Conservation (phyloP, 2,329 filamentous ascomycete species). For the Diplodia corticola region DNA sequence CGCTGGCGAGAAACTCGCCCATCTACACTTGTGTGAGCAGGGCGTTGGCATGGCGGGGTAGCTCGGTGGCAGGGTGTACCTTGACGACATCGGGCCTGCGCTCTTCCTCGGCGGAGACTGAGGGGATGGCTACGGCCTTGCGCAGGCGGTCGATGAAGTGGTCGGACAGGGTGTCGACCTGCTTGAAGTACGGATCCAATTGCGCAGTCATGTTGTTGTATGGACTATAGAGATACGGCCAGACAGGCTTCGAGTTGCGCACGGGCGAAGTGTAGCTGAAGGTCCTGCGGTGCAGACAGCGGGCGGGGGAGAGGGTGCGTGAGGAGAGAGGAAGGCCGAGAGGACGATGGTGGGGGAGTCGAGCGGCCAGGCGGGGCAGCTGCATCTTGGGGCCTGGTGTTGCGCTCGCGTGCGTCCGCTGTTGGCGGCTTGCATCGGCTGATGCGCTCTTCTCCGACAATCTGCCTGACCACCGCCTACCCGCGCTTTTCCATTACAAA, state of each 20-base stretch:
- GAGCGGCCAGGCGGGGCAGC: conserved; percentile 18
- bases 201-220: conserved; percentile 82
- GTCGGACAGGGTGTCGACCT: conserved; percentile 78
- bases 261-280: conserved; percentile 9
- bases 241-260: conserved; percentile 27
- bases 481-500: conserved; percentile 8
- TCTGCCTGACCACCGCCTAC: neutral
- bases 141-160: conserved; percentile 87
- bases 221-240: conserved; percentile 51
- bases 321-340: neutral
- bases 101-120: conserved; percentile 87
- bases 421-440: conserved; percentile 11
- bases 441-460: neutral
- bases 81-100: conserved; percentile 88
- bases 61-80: conserved; percentile 42
- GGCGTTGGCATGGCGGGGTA: neutral
- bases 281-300: conserved; percentile 2
- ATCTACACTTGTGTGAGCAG: conserved; percentile 56
- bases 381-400: conserved; percentile 21
- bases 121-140: conserved; percentile 93
- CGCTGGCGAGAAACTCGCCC: conserved; percentile 83
- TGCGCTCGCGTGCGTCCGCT: conserved; percentile 14
- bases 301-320: neutral
- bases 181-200: conserved; percentile 88
- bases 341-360: conserved; percentile 21